Evolutionary conservation across 805 yeast species (phyloP).

Genomic region (Metschnikowia peoriensis): DNA sequence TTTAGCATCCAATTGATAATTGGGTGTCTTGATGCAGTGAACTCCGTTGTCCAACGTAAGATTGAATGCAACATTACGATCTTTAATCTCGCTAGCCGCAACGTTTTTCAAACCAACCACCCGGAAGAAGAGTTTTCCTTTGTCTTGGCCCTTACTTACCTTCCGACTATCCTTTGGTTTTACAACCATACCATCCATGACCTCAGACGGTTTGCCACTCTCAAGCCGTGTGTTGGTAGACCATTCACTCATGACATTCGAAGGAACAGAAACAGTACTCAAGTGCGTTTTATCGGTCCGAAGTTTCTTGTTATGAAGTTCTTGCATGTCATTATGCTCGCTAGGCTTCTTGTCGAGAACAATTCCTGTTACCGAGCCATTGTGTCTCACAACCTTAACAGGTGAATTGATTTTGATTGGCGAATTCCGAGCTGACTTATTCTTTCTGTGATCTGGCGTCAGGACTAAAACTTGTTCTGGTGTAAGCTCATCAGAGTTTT

Average conservation of each 20-base stretch:
- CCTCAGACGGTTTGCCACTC: background rate
- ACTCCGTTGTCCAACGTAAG: constrained; percentile 75
- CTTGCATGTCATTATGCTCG: background rate
- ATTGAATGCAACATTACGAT: constrained; percentile 49
- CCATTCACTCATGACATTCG: constrained; percentile 1
- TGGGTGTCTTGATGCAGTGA: constrained; percentile 69
- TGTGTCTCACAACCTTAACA: constrained; percentile 30
- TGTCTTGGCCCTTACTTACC: constrained; percentile 24
- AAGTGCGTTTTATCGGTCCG: constrained; percentile 16
- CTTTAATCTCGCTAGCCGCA: constrained; percentile 45
- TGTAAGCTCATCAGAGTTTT: background rate
- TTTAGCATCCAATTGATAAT: constrained; percentile 36
- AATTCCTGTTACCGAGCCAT: constrained; percentile 28
- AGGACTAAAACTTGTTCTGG: background rate
- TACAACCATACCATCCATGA: background rate
- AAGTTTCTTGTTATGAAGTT: constrained; percentile 3
- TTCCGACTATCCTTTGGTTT: background rate
- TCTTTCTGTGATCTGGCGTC: background rate
- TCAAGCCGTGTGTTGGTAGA: background rate
- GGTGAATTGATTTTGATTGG: constrained; percentile 44
- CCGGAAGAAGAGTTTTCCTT: constrained; percentile 56
- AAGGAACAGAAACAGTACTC: constrained; percentile 35
- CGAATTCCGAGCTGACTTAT: constrained; percentile 6
- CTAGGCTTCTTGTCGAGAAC: constrained; percentile 13
- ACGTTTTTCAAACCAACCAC: constrained; percentile 47